Evolutionary conservation across 768 basidiomycete genomes (phyloP), one percentile per base, ranked within the genome.

Genomic region (Hysterangium stoloniferum): DNA sequence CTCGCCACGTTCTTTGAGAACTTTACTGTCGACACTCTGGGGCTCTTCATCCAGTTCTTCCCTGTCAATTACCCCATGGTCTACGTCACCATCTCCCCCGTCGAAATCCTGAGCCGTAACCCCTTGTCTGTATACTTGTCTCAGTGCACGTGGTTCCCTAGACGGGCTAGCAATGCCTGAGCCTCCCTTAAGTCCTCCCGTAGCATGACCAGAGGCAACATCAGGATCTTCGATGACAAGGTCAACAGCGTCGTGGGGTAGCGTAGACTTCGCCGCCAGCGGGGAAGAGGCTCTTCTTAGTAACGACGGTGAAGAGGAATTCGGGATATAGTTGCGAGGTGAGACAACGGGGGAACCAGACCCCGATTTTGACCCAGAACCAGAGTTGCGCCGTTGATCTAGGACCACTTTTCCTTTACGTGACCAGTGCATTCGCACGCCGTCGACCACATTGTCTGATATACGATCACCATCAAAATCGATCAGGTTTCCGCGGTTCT

Each of bases 171-270:
- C 59, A 29, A 59, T 56, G 58, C 71, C 66, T n/a, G 83, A 80
- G 55, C 84, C 82, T 20, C 82, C 84, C 52, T 76, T 78, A 33
- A 82, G 68, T 55, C 83, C 80, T 37, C 73, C 69, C 24, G 66
- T 64, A 57, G 71, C 68, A 25, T 76, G 77, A 50, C 74, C 72
- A 54, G 78, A 72, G 27, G 73, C 77, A 3, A 80, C 79, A 6
- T 69, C 61, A 6, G 62, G 54, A 59, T 84, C 85, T 59, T 87
- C 86, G 0, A 94, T 80, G 4, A 97, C 76, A 15, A 99, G 71
- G 60, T 99, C 95, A 1, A 97, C 83, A 1, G 94, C 93, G 56
- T 97, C 86, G 1, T 78, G 74, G 12, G 77, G 76, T 11, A 80
- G 64, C 9, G 57, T 59, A 20, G 60, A 57, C 1, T 57, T 57